phyloP scores from a whole-genome alignment of 345 rosid species.

The Psidium guajava region DNA sequence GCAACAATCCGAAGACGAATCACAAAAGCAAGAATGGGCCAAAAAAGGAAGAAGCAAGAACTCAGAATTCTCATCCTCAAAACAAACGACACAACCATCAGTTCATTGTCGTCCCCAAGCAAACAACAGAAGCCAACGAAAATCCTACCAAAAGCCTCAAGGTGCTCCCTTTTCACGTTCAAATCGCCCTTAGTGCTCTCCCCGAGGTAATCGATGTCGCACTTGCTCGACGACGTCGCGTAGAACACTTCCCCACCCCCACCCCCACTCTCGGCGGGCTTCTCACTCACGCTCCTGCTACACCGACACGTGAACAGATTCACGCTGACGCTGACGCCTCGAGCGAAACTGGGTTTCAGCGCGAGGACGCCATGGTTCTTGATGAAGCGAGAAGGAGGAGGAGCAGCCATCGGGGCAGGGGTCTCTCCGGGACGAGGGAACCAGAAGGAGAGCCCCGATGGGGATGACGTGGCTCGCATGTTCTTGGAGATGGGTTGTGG shows the following conservation, averaged over 20 bases:
- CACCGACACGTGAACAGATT: not conserved
- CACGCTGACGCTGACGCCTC: not conserved
- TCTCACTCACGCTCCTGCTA: not conserved
- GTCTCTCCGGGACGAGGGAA: not conserved
- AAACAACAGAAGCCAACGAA: not conserved
- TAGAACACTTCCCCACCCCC: slow-evolving; percentile 48
- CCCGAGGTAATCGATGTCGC: slow-evolving; percentile 84
- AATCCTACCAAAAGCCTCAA: slow-evolving; percentile 38
- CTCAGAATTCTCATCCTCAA: not conserved
- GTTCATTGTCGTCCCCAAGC: not conserved
- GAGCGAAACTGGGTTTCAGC: not conserved
- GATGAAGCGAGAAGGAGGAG: not conserved
- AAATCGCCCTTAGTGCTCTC: slow-evolving; percentile 93
- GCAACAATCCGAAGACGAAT: not conserved
- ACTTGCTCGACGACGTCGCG: slow-evolving; percentile 48
- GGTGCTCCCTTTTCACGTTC: slow-evolving; percentile 62
- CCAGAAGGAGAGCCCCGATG: not conserved
- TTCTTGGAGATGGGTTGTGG: not conserved
- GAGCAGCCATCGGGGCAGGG: slow-evolving; percentile 4
- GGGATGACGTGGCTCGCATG: not conserved
- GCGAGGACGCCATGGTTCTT: not conserved
- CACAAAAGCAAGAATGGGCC: not conserved
- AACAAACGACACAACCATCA: not conserved
- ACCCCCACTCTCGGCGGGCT: slow-evolving; percentile 5
- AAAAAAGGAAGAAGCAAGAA: not conserved